These are phyloP conservation scores for Fallopia convolvulus DNA, from an alignment of 148 eudicot genomes.

Conservation along the genomic window DNA sequence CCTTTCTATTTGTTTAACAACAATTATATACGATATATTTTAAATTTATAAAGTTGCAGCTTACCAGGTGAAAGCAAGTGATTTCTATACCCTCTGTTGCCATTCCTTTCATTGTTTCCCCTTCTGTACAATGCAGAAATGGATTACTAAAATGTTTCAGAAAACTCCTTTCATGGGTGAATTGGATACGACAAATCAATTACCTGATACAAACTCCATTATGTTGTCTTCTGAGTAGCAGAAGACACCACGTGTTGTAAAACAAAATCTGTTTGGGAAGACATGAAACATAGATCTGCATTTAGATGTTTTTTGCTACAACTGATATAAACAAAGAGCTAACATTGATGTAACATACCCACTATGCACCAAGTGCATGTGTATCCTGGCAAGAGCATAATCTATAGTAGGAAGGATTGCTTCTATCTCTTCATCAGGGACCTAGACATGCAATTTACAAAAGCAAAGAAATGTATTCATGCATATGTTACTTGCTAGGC, in stretches of 20 bases:
- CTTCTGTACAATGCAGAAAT: conserved; percentile 59
- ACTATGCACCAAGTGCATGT: conserved; percentile 92
- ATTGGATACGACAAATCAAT: not conserved
- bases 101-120: conserved; percentile 67
- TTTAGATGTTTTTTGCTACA: not conserved
- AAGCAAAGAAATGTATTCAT: not conserved
- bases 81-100: conserved; percentile 93
- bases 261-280: conserved; percentile 62
- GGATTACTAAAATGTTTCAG: not conserved
- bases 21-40: not conserved
- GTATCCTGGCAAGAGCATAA: conserved; percentile 94
- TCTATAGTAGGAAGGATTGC: conserved; percentile 80
- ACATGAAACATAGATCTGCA: conserved; percentile 8
- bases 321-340: not conserved
- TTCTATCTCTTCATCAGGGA: conserved; percentile 81
- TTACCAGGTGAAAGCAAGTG: conserved; percentile 91
- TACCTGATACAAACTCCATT: conserved; percentile 76
- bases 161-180: not conserved
- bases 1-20: not conserved
- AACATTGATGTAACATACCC: conserved; percentile 50
- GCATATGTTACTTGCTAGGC: not conserved
- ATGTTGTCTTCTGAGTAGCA: conserved; percentile 88
- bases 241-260: conserved; percentile 96
- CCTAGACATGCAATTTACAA: conserved; percentile 35
- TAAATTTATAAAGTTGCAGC: not conserved